phyloP scores from a whole-genome alignment of 2,329 filamentous ascomycete species.

The Canariomyces notabilis region DNA sequence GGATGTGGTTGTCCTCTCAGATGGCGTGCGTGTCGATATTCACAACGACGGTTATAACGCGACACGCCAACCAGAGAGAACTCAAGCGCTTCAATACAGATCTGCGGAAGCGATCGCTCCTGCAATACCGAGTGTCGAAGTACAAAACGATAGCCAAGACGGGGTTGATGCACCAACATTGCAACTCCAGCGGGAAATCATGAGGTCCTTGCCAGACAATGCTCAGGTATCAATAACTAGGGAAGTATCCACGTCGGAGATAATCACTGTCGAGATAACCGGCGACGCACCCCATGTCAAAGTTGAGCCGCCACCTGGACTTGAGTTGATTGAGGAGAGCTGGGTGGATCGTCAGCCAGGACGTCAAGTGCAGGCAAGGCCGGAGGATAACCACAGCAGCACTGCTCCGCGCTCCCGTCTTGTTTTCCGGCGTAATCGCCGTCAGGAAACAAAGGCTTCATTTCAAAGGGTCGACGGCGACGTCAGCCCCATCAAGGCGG shows the following conservation, averaged over 20 bases:
- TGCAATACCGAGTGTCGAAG: slow-evolving; percentile 34
- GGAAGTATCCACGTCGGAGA: slow-evolving; percentile 55
- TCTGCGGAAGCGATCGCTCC: slow-evolving; percentile 21
- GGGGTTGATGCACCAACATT: slow-evolving; percentile 41
- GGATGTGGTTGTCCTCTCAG: slow-evolving; percentile 60
- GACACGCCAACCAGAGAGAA: slow-evolving; percentile 23
- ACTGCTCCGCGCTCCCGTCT: slow-evolving; percentile 35
- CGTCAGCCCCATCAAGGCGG: slow-evolving; percentile 21
- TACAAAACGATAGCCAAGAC: slow-evolving; percentile 20
- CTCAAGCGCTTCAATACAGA: slow-evolving; percentile 16
- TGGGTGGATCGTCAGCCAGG: slow-evolving; percentile 9
- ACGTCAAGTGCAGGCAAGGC: slow-evolving; percentile 8
- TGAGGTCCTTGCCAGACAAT: slow-evolving; percentile 49
- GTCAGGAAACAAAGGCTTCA: slow-evolving; percentile 40
- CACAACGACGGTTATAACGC: slow-evolving; percentile 33
- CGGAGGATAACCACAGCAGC: not conserved
- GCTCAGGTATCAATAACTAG: slow-evolving; percentile 58
- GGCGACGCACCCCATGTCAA: slow-evolving; percentile 48
- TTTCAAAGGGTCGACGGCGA: slow-evolving; percentile 27
- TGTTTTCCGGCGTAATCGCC: slow-evolving; percentile 55
- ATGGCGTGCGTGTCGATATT: slow-evolving; percentile 54
- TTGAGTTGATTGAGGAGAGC: slow-evolving; percentile 53
- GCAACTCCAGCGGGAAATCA: slow-evolving; percentile 49
- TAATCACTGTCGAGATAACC: slow-evolving; percentile 58
- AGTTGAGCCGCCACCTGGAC: slow-evolving; percentile 51